Evolutionary conservation across 352 stramenopile genomes (phyloP).

Genomic region (Blastocystis sp.): DNA sequence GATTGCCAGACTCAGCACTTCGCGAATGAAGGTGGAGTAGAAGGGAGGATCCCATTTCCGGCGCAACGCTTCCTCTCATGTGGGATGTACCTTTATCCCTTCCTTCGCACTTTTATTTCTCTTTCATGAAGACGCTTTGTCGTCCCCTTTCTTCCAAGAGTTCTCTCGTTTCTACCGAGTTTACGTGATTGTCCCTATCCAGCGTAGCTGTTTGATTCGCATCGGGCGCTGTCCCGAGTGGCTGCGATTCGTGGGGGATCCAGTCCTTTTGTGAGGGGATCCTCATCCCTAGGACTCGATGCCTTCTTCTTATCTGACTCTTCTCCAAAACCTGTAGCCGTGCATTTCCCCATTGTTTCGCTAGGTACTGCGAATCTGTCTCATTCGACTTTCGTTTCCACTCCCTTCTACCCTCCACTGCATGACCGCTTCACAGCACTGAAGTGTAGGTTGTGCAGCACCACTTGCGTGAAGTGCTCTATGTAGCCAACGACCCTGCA

Average conservation of each 20-base stretch:
- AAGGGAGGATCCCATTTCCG: too few relatives aligned
- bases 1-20: too few relatives aligned
- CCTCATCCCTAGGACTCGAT: background rate
- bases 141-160: background rate
- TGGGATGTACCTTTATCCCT: background rate
- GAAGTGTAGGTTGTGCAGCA: background rate
- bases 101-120: background rate
- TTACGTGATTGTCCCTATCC: background rate
- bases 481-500: background rate
- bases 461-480: conserved; percentile 27
- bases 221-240: conserved; percentile 30
- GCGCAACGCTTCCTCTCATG: too few relatives aligned
- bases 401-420: background rate
- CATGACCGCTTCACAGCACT: background rate
- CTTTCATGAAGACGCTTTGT: background rate
- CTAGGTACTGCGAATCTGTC: conserved; percentile 42
- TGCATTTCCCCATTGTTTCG: background rate
- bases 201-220: background rate
- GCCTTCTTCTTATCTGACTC: background rate
- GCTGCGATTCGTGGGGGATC: conserved; percentile 21
- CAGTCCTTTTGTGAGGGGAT: background rate
- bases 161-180: background rate
- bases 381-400: conserved; percentile 39
- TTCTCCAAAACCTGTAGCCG: conserved; percentile 13
- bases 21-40: too few relatives aligned